phyloP scores from a whole-genome alignment of 371 early-diverging fungal genomes.

The Syncephalastrum contaminatum region DNA sequence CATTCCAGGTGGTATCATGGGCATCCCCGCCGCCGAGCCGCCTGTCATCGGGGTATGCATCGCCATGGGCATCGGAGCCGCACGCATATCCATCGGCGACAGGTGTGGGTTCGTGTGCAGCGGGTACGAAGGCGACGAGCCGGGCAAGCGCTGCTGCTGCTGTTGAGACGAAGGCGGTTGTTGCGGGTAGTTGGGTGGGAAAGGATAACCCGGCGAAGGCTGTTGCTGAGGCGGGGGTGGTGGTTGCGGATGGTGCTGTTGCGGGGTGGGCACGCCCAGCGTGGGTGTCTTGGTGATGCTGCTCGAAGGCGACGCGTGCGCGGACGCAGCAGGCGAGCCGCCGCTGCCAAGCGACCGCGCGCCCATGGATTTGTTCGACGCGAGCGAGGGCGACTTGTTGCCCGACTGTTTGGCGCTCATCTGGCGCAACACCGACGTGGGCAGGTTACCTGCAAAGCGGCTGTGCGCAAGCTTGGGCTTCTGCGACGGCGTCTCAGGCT shows the following conservation, averaged over 20 bases:
- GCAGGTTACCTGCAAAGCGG: constrained; percentile 61
- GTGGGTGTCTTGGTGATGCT: constrained; percentile 4
- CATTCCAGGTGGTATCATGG: constrained; percentile 15
- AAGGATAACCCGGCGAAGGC: constrained; percentile 12
- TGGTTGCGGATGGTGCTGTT: constrained; percentile 13
- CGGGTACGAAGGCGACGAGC: too few relatives aligned
- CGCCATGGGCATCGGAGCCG: too few relatives aligned
- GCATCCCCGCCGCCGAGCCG: constrained; percentile 9
- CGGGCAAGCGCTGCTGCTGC: too few relatives aligned
- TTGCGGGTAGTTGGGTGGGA: not conserved
- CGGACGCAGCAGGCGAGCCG: constrained; percentile 14
- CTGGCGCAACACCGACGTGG: constrained; percentile 67
- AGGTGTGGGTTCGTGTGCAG: too few relatives aligned
- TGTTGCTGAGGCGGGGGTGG: constrained; percentile 3
- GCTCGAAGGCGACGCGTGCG: constrained; percentile 19
- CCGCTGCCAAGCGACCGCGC: constrained; percentile 5
- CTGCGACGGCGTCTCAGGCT: constrained; percentile 6
- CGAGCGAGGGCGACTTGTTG: constrained; percentile 36
- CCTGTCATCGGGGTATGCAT: too few relatives aligned
- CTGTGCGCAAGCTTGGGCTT: constrained; percentile 35
- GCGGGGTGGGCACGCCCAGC: not conserved
- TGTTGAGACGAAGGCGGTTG: too few relatives aligned
- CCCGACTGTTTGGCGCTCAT: constrained; percentile 55
- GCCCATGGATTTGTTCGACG: constrained; percentile 20
- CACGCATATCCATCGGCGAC: too few relatives aligned